A percentile compares a stretch with the other conserved stretches of the same genome.
Conservation (phyloP, 805 yeast species). For the Teunomyces panamensis region DNA sequence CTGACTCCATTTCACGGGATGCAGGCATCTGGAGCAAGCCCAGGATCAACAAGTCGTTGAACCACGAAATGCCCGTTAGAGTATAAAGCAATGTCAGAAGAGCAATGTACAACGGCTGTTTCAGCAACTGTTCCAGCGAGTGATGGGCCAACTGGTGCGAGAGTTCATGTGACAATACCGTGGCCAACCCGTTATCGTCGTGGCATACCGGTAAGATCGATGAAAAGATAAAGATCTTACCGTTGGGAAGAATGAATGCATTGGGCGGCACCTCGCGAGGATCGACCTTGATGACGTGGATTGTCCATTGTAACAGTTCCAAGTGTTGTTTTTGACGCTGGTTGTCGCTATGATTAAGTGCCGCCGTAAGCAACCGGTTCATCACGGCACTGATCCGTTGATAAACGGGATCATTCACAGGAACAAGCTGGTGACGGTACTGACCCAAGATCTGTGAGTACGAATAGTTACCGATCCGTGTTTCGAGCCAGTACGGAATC, state of each 20-base stretch:
- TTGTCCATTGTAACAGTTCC: slow-evolving; percentile 61
- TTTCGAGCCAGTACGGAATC: slow-evolving; percentile 65
- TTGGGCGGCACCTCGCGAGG: slow-evolving; percentile 79
- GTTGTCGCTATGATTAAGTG: slow-evolving; percentile 30
- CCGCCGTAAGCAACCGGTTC: slow-evolving; percentile 58
- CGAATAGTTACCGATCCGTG: slow-evolving; percentile 57
- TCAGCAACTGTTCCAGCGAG: slow-evolving; percentile 76
- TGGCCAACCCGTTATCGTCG: slow-evolving; percentile 91
- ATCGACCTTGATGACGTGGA: slow-evolving; percentile 64
- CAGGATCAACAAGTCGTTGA: slow-evolving; percentile 52
- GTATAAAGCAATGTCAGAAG: slow-evolving; percentile 54
- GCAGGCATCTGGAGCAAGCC: slow-evolving; percentile 75
- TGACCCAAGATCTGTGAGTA: slow-evolving; percentile 60
- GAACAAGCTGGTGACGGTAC: slow-evolving; percentile 52
- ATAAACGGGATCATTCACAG: slow-evolving; percentile 60
- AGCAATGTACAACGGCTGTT: slow-evolving; percentile 65
- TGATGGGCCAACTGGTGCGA: slow-evolving; percentile 95
- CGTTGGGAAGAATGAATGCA: slow-evolving; percentile 95
- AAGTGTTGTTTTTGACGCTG: slow-evolving; percentile 33
- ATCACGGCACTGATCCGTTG: slow-evolving; percentile 58
- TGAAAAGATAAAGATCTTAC: slow-evolving; percentile 87
- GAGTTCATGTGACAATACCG: slow-evolving; percentile 88
- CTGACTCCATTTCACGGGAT: slow-evolving; percentile 90
- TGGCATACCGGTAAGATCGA: slow-evolving; percentile 74
- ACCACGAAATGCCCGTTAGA: slow-evolving; percentile 54